A percentile compares a stretch with the other conserved stretches of the same genome.
phyloP scores from a whole-genome alignment of 1,284 basidiomycete species.

The Exobasidium cylindrosporum region DNA sequence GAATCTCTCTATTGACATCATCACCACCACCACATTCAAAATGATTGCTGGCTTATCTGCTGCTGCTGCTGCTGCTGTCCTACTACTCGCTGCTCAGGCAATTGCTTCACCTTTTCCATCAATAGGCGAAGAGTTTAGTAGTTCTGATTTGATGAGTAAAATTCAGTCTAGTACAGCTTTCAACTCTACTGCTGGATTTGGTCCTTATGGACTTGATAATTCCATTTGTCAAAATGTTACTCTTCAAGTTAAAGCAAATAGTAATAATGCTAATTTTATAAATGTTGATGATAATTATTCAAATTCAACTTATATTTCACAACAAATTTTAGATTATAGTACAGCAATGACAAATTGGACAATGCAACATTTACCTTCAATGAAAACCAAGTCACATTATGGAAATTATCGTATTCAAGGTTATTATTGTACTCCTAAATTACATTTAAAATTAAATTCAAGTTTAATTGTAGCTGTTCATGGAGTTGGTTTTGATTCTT shows the following conservation, averaged over 20 bases:
- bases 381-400: conserved; percentile 15
- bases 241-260: conserved; percentile 21
- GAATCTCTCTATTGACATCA: too few species aligned
- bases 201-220: conserved; percentile 32
- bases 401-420: conserved; percentile 24
- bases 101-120: background rate
- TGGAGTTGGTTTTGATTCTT: conserved; percentile 33
- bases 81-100: background rate
- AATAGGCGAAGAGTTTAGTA: background rate
- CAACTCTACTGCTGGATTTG: conserved; percentile 9
- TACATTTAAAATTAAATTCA: conserved; percentile 14
- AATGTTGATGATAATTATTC: conserved; percentile 26
- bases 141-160: background rate
- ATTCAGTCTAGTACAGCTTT: background rate
- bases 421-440: conserved; percentile 26
- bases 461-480: conserved; percentile 28
- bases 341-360: conserved; percentile 25
- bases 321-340: conserved; percentile 24
- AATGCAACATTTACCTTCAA: conserved; percentile 14
- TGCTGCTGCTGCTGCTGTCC: background rate
- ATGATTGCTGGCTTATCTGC: background rate
- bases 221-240: conserved; percentile 21
- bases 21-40: too few species aligned
- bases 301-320: conserved; percentile 30
- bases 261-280: conserved; percentile 24